Evolutionary conservation across 768 basidiomycete species (phyloP).

Genomic region (Naganishia antarctica): DNA sequence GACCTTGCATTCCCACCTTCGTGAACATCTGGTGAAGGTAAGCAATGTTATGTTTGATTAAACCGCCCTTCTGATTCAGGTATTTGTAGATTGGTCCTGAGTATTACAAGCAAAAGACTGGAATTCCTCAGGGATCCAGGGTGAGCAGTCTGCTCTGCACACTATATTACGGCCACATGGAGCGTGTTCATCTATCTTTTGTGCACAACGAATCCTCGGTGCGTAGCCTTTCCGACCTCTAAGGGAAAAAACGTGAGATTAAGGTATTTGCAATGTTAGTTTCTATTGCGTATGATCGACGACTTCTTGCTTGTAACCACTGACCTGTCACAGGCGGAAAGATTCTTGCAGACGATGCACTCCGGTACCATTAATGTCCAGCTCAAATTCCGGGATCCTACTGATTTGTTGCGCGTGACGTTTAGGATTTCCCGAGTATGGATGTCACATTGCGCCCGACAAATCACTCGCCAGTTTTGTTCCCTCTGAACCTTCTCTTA

Average conservation of each 20-base stretch:
- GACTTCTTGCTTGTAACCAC: slow-evolving; percentile 89
- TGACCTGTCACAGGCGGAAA: slow-evolving; percentile 56
- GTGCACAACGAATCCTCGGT: slow-evolving; percentile 62
- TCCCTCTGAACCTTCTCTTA: slow-evolving; percentile 20
- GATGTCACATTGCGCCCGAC: slow-evolving; percentile 78
- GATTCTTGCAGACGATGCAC: slow-evolving; percentile 72
- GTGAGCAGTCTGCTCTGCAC: slow-evolving; percentile 89
- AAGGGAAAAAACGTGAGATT: no score
- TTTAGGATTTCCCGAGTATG: slow-evolving; percentile 82
- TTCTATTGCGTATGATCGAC: slow-evolving; percentile 80
- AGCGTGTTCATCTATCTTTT: slow-evolving; percentile 57
- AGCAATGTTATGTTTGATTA: not conserved
- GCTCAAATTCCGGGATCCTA: not conserved
- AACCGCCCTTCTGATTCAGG: no score
- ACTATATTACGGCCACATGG: slow-evolving; percentile 90
- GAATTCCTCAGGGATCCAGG: slow-evolving; percentile 97
- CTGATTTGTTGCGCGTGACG: slow-evolving; percentile 12
- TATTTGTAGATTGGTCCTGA: slow-evolving; percentile 65
- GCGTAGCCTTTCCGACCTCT: slow-evolving; percentile 40
- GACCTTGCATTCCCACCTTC: not conserved
- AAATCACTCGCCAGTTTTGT: slow-evolving; percentile 86
- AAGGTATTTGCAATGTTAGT: slow-evolving; percentile 53
- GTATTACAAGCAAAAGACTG: slow-evolving; percentile 81
- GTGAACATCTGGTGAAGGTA: slow-evolving; percentile 11
- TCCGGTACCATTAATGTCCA: slow-evolving; percentile 52